These are phyloP conservation scores for Xylariaceae sp. DNA, from an alignment of 2,329 filamentous ascomycete species.

Conservation along the genomic window DNA sequence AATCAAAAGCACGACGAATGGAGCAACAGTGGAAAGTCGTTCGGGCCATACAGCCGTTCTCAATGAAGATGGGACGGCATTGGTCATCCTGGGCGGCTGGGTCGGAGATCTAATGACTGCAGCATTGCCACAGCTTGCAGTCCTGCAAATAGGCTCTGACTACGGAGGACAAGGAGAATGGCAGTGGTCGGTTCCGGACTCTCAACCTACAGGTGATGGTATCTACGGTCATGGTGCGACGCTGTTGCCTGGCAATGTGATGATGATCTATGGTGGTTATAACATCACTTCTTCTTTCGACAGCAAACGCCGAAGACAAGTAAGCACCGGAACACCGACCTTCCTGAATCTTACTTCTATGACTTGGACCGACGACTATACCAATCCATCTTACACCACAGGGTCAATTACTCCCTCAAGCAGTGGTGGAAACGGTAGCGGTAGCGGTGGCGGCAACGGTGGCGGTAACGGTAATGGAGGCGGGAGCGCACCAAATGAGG, in stretches of 20 bases:
- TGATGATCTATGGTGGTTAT: conserved; percentile 65
- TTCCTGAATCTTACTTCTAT: conserved; percentile 58
- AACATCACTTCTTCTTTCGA: conserved; percentile 38
- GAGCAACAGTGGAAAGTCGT: conserved; percentile 65
- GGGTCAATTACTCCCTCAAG: background rate
- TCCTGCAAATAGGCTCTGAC: conserved; percentile 70
- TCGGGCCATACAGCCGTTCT: conserved; percentile 87
- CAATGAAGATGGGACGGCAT: conserved; percentile 69
- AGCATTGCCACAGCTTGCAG: conserved; percentile 74
- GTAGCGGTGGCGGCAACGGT: no score
- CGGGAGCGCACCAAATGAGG: conserved; percentile 6
- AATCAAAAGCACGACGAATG: conserved; percentile 39
- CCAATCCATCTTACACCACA: conserved; percentile 39
- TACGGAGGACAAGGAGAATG: conserved; percentile 69
- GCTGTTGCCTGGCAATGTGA: conserved; percentile 61
- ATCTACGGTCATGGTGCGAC: conserved; percentile 62
- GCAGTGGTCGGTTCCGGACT: conserved; percentile 63
- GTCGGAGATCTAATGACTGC: conserved; percentile 74
- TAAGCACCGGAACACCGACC: conserved; percentile 27
- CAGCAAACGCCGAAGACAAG: conserved; percentile 33
- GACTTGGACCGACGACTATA: conserved; percentile 49
- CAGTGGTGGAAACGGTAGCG: no score
- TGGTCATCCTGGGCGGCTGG: conserved; percentile 87
- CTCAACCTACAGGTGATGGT: conserved; percentile 43
- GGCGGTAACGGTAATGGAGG: no score